Evolutionary conservation across 768 basidiomycete genomes (phyloP).

Genomic region (Dentipellis fragilis): DNA sequence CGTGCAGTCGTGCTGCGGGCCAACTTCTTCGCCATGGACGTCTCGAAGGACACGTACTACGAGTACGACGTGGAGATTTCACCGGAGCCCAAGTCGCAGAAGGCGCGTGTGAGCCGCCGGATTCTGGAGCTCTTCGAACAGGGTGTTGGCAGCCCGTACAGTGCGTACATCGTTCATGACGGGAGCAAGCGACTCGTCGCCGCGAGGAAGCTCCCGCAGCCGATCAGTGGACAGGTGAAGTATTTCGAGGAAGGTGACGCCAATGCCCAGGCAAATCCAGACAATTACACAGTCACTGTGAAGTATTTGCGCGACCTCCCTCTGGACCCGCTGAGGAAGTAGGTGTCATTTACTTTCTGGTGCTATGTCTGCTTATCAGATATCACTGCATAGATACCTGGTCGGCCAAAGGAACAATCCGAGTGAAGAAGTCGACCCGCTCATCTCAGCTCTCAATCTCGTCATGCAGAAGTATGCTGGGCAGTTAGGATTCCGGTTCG

Average conservation of each 20-base stretch:
- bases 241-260: constrained; percentile 32
- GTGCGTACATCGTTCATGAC: constrained; percentile 42
- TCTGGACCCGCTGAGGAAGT: constrained; percentile 22
- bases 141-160: constrained; percentile 23
- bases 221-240: constrained; percentile 22
- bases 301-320: constrained; percentile 22
- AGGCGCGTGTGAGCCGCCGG: constrained; percentile 31
- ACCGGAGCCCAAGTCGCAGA: constrained; percentile 34
- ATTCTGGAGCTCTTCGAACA: constrained; percentile 47
- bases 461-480: constrained; percentile 48
- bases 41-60: constrained; percentile 37
- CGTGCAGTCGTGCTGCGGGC: constrained; percentile 38
- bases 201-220: constrained; percentile 26
- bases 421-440: constrained; percentile 42
- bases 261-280: constrained; percentile 25
- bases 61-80: constrained; percentile 47
- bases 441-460: constrained; percentile 56
- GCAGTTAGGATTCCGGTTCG: constrained; percentile 49
- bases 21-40: constrained; percentile 50
- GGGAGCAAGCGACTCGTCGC: constrained; percentile 32
- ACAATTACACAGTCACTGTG: constrained; percentile 30
- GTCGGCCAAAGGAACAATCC: constrained; percentile 39
- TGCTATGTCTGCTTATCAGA: background rate
- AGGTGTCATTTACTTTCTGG: constrained; percentile 11
- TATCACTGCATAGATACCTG: constrained; percentile 35